A percentile compares a stretch with the other conserved stretches of the same genome.
Evolutionary conservation across 441 rosid genomes (phyloP).

Genomic region (Arabidopsis lyrata): DNA sequence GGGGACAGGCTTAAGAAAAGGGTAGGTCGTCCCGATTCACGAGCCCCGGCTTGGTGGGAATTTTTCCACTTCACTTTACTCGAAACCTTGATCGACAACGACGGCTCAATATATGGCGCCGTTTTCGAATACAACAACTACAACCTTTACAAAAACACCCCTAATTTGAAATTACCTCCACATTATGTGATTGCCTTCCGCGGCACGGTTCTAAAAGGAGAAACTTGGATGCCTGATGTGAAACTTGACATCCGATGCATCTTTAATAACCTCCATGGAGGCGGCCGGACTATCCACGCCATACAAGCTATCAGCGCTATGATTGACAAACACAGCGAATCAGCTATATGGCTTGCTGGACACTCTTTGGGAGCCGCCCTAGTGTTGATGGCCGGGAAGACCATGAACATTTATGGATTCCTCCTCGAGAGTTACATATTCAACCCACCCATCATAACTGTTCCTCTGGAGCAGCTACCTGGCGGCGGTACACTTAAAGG

Average conservation of each 20-base stretch:
- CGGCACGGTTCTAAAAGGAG: slow-evolving; percentile 37
- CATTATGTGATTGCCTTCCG: slow-evolving; percentile 55
- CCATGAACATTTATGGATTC: slow-evolving; percentile 31
- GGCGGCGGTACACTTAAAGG: slow-evolving; percentile 24
- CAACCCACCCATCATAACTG: slow-evolving; percentile 40
- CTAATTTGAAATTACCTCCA: slow-evolving; percentile 24
- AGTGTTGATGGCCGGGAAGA: slow-evolving; percentile 51
- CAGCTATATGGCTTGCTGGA: slow-evolving; percentile 52
- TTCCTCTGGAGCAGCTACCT: slow-evolving; percentile 41
- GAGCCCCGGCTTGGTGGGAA: slow-evolving; percentile 56
- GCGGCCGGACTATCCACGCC: slow-evolving; percentile 40
- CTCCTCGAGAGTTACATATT: slow-evolving; percentile 42
- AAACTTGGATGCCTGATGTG: slow-evolving; percentile 36
- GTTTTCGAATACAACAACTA: slow-evolving; percentile 39
- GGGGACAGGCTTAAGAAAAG: slow-evolving; percentile 50
- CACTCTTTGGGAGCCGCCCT: slow-evolving; percentile 61
- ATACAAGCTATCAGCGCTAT: slow-evolving; percentile 31
- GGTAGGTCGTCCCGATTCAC: slow-evolving; percentile 39
- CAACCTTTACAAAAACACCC: background rate
- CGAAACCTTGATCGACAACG: slow-evolving; percentile 40
- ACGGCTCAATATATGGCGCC: slow-evolving; percentile 54
- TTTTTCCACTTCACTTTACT: slow-evolving; percentile 49
- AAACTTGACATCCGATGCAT: slow-evolving; percentile 27
- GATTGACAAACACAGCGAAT: background rate
- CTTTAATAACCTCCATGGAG: slow-evolving; percentile 37